phyloP scores from a whole-genome alignment of 805 yeast species.

The Lachancea sp. region DNA sequence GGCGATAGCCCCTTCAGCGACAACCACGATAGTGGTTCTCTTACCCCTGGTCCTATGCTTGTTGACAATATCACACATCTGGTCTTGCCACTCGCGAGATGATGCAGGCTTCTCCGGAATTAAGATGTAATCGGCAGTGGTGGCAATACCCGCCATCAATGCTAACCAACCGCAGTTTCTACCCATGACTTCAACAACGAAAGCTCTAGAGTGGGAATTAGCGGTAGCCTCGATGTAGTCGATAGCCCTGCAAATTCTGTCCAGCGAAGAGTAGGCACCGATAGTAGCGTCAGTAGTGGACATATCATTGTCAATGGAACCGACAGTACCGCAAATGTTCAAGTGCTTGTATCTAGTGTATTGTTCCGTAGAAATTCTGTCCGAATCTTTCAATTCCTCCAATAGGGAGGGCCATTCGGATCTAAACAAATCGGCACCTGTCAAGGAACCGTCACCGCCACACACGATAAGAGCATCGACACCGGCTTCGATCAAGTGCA shows the following conservation, averaged over 20 bases:
- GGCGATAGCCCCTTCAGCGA: slow-evolving; percentile 96
- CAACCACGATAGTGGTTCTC: slow-evolving; percentile 91
- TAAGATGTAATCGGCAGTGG: slow-evolving; percentile 90
- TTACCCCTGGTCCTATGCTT: slow-evolving; percentile 84
- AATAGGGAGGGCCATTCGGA: slow-evolving; percentile 90
- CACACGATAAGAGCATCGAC: slow-evolving; percentile 93
- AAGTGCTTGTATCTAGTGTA: slow-evolving; percentile 57
- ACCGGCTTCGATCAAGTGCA: slow-evolving; percentile 77
- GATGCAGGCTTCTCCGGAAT: slow-evolving; percentile 91
- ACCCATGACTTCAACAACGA: slow-evolving; percentile 98
- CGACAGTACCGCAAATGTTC: slow-evolving; percentile 90
- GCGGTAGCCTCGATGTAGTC: slow-evolving; percentile 98
- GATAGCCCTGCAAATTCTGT: slow-evolving; percentile 85
- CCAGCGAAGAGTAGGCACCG: slow-evolving; percentile 92
- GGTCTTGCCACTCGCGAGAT: slow-evolving; percentile 68
- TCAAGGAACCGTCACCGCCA: slow-evolving; percentile 98
- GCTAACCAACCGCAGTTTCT: slow-evolving; percentile 99
- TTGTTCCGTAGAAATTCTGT: slow-evolving; percentile 52
- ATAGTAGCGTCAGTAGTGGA: slow-evolving; percentile 95
- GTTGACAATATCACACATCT: slow-evolving; percentile 64
- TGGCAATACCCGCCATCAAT: slow-evolving; percentile 93
- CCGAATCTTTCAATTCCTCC: slow-evolving; percentile 55
- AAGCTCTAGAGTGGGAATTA: slow-evolving; percentile 95
- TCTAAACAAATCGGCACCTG: slow-evolving; percentile 95
- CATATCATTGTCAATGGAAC: slow-evolving; percentile 98